phyloP scores from a whole-genome alignment of 2,329 filamentous ascomycete species.

The Aquanectria penicillioides region DNA sequence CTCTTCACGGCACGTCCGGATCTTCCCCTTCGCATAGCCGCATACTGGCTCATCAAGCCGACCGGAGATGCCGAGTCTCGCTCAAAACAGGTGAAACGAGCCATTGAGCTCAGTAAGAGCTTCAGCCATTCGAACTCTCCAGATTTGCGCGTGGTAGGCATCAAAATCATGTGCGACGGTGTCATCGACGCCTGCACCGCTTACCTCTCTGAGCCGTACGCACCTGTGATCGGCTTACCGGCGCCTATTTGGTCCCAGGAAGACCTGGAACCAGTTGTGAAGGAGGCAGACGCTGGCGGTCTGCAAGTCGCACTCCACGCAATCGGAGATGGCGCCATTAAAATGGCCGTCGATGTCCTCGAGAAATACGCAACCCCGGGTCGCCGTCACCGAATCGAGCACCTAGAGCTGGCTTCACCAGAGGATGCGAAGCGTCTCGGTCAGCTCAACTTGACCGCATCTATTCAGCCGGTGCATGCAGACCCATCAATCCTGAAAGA shows the following conservation, averaged over 20 bases:
- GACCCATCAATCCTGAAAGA: constrained; percentile 66
- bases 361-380: constrained; percentile 49
- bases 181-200: constrained; percentile 22
- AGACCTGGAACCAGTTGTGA: constrained; percentile 62
- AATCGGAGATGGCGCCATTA: constrained; percentile 67
- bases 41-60: constrained; percentile 56
- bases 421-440: constrained; percentile 65
- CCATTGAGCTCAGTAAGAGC: constrained; percentile 49
- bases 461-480: constrained; percentile 62
- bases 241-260: constrained; percentile 62
- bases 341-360: constrained; percentile 63
- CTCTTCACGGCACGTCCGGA: constrained; percentile 41
- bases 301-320: constrained; percentile 71
- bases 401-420: constrained; percentile 65
- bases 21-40: constrained; percentile 54
- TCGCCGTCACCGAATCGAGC: constrained; percentile 68
- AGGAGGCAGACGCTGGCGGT: constrained; percentile 58
- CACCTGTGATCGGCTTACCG: constrained; percentile 49
- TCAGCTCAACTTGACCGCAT: constrained; percentile 63
- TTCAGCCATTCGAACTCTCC: constrained; percentile 37
- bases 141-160: constrained; percentile 34
- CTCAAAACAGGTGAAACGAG: constrained; percentile 52
- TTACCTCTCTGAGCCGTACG: constrained; percentile 15
- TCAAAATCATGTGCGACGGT: constrained; percentile 23
- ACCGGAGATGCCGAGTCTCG: constrained; percentile 46